Evolutionary conservation across 306 rosid genomes (phyloP).

Genomic region (Malus asiatica): DNA sequence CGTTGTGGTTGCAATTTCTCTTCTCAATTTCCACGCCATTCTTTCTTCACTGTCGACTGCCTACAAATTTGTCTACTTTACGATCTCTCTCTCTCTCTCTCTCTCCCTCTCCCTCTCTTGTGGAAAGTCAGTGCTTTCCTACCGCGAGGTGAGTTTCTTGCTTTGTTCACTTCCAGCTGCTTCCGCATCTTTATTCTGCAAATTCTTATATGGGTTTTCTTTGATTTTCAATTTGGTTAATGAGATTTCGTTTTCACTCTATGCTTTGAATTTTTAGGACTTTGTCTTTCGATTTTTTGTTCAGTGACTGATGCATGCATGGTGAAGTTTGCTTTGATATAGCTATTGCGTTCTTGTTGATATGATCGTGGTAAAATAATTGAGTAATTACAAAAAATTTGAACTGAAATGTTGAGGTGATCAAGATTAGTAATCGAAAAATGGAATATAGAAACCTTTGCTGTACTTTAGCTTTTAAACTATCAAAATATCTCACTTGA

Average conservation of each 20-base stretch:
- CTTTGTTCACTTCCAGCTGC: not conserved
- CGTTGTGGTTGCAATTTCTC: slow-evolving; percentile 48
- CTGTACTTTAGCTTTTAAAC: not conserved
- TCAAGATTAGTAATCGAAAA: not conserved
- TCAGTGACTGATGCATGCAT: not conserved
- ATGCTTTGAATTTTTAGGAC: too few species aligned
- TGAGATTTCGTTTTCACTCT: not conserved
- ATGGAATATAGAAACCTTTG: not conserved
- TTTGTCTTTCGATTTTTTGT: too few species aligned
- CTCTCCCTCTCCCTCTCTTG: not conserved
- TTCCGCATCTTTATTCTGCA: not conserved
- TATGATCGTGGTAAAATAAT: not conserved
- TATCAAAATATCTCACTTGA: not conserved
- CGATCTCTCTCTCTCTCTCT: not conserved
- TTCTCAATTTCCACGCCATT: not conserved
- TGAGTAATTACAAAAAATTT: not conserved
- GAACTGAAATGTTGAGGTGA: not conserved
- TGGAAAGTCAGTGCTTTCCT: not conserved
- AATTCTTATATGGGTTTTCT: slow-evolving; percentile 6
- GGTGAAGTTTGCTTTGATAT: not conserved
- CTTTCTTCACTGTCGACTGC: not conserved
- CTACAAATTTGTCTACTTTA: not conserved
- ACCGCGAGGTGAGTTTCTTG: slow-evolving; percentile 12
- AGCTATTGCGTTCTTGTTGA: not conserved
- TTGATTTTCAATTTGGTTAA: not conserved